Evolutionary conservation across 208 protist species (phyloP).

Genomic region (Leishmania mexicana): DNA sequence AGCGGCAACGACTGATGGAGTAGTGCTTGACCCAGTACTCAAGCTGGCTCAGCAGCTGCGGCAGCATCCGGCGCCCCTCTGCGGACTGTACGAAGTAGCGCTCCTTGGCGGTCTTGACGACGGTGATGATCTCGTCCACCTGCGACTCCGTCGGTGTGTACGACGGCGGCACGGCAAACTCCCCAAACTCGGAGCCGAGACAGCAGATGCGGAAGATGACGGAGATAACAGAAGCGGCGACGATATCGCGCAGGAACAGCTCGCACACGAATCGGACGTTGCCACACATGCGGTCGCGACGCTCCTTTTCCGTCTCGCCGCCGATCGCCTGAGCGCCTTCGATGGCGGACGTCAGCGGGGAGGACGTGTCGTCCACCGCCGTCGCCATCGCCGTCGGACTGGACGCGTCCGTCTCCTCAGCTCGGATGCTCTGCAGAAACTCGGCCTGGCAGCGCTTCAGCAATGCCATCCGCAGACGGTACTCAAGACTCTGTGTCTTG

Average conservation of each 20-base stretch:
- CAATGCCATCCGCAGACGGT: conserved; percentile 69
- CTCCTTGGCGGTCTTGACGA: conserved; percentile 45
- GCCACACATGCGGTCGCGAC: conserved; percentile 64
- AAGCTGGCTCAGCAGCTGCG: conserved; percentile 43
- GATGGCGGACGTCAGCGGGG: conserved; percentile 6
- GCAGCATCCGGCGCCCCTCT: conserved; percentile 45
- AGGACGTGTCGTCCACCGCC: background rate
- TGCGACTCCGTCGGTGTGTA: conserved; percentile 73
- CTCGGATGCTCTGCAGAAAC: conserved; percentile 47
- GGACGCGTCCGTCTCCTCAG: conserved; percentile 8
- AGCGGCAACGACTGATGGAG: conserved; percentile 62
- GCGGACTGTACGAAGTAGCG: conserved; percentile 51
- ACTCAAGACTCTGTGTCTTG: conserved; percentile 65
- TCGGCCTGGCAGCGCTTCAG: conserved; percentile 69
- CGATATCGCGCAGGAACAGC: conserved; percentile 69
- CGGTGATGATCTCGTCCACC: conserved; percentile 71
- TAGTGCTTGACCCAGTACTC: conserved; percentile 70
- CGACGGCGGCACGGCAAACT: conserved; percentile 50
- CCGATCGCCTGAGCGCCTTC: conserved; percentile 7
- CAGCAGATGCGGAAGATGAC: conserved; percentile 60
- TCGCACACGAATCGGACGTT: conserved; percentile 82
- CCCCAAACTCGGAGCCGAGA: conserved; percentile 46
- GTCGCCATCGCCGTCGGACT: background rate
- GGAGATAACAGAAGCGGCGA: conserved; percentile 58
- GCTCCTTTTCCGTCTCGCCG: conserved; percentile 50